A percentile compares a stretch with the other conserved stretches of the same genome.
Evolutionary conservation across 2,329 filamentous ascomycete genomes (phyloP).

Genomic region (Corynespora cassiicola): DNA sequence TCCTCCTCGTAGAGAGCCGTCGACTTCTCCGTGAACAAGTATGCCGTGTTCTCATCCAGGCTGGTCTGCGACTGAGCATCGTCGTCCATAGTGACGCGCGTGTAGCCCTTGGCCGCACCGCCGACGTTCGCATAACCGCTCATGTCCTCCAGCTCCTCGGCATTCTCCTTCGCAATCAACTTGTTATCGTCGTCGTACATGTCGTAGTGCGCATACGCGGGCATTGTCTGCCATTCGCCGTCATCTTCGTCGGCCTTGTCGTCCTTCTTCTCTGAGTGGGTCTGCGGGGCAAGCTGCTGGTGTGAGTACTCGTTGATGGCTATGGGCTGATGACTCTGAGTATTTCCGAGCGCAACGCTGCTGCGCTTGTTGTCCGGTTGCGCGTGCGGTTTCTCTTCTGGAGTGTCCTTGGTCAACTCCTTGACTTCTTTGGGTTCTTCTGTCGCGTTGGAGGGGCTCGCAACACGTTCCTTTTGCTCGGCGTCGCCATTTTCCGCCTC

Average conservation of each 20-base stretch:
- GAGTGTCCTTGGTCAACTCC: neutral
- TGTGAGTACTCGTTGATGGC: conserved; percentile 86
- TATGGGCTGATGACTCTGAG: conserved; percentile 1
- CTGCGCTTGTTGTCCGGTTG: conserved; percentile 13
- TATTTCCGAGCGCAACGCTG: conserved; percentile 9
- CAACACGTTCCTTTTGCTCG: conserved; percentile 12
- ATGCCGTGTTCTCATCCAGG: conserved; percentile 96
- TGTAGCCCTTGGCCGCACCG: conserved; percentile 94
- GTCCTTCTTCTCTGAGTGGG: conserved; percentile 50
- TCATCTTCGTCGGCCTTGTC: conserved; percentile 65
- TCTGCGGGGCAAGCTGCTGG: conserved; percentile 71
- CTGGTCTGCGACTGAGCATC: conserved; percentile 93
- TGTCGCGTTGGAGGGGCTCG: conserved; percentile 12
- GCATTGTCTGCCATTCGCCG: conserved; percentile 94
- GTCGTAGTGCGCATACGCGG: conserved; percentile 88
- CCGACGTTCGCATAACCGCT: conserved; percentile 79
- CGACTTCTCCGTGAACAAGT: conserved; percentile 82
- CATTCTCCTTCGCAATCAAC: conserved; percentile 81
- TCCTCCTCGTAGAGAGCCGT: conserved; percentile 72
- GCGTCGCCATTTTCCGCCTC: conserved; percentile 13
- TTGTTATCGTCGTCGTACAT: conserved; percentile 94
- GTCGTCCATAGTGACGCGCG: conserved; percentile 91
- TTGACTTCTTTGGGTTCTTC: neutral
- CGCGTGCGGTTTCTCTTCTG: conserved; percentile 1
- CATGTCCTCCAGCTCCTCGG: conserved; percentile 71